phyloP scores from a whole-genome alignment of 2,329 filamentous ascomycete species.

The Monascus ruber region DNA sequence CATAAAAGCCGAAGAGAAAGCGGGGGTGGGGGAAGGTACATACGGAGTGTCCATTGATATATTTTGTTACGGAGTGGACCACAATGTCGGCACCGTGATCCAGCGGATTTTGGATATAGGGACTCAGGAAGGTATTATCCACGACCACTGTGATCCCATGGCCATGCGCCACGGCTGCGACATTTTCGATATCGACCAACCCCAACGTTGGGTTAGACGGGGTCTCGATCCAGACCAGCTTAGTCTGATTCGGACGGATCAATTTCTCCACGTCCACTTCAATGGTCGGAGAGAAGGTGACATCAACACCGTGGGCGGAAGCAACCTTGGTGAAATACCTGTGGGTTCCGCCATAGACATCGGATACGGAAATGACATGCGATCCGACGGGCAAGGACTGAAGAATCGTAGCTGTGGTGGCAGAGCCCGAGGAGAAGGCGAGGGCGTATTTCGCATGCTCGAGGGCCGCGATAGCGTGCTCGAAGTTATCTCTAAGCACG shows the following conservation, averaged over 20 bases:
- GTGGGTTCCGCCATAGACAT: constrained; percentile 96
- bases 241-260: constrained; percentile 71
- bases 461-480: constrained; percentile 78
- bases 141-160: constrained; percentile 93
- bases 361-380: constrained; percentile 91
- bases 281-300: constrained; percentile 88
- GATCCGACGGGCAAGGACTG: constrained; percentile 84
- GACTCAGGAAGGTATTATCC: constrained; percentile 95
- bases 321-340: constrained; percentile 98
- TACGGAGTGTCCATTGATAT: constrained; percentile 86
- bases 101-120: constrained; percentile 93
- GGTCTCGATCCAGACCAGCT: constrained; percentile 92
- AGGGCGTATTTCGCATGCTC: constrained; percentile 89
- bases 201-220: constrained; percentile 91
- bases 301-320: constrained; percentile 81
- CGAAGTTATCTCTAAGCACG: constrained; percentile 64
- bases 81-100: constrained; percentile 94
- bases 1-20: background rate
- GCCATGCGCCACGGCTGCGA: constrained; percentile 70
- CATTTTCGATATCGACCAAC: constrained; percentile 82
- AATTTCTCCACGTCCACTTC: constrained; percentile 76
- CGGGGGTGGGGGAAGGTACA: constrained; percentile 4
- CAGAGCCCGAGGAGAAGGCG: constrained; percentile 87
- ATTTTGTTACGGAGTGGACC: constrained; percentile 95
- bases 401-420: constrained; percentile 83